Evolutionary conservation across 1,139 yeast species (phyloP).

Genomic region (Blastobotrys apis): DNA sequence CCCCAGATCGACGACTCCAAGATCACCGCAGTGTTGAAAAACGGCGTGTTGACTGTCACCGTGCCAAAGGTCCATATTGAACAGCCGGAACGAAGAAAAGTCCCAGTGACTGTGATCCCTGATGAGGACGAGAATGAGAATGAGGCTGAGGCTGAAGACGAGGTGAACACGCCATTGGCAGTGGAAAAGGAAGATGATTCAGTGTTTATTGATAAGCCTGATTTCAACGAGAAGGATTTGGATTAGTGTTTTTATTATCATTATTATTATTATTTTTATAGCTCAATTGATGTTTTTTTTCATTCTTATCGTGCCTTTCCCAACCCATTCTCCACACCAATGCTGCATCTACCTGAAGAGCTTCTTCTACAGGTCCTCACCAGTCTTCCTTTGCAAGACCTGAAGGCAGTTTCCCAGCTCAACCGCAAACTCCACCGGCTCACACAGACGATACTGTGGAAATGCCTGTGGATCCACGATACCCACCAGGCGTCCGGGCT

Average conservation of each 20-base stretch:
- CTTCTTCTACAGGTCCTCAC: too few relatives aligned
- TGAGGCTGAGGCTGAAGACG: neutral
- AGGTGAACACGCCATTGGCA: neutral
- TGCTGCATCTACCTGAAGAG: too few relatives aligned
- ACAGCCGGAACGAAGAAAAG: neutral
- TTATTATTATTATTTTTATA: neutral
- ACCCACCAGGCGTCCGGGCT: neutral
- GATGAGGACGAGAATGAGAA: neutral
- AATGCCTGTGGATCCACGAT: neutral
- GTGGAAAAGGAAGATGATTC: conserved; percentile 2
- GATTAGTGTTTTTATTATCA: neutral
- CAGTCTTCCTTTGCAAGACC: too few relatives aligned
- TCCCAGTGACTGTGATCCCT: neutral
- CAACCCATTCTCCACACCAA: neutral
- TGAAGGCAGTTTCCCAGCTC: too few relatives aligned
- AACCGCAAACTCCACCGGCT: too few relatives aligned
- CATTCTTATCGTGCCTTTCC: neutral
- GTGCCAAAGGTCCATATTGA: conserved; percentile 41
- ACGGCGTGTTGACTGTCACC: conserved; percentile 50
- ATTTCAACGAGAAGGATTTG: neutral
- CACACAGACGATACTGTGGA: neutral
- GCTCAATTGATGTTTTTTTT: neutral
- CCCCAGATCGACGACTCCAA: conserved; percentile 49
- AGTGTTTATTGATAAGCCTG: conserved; percentile 1
- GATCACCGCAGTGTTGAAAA: conserved; percentile 48